A percentile compares a stretch with the other conserved stretches of the same genome.
These are phyloP conservation scores for Botrytis pseudocinerea DNA, from an alignment of 2,329 filamentous ascomycete genomes.

Conservation along the genomic window DNA sequence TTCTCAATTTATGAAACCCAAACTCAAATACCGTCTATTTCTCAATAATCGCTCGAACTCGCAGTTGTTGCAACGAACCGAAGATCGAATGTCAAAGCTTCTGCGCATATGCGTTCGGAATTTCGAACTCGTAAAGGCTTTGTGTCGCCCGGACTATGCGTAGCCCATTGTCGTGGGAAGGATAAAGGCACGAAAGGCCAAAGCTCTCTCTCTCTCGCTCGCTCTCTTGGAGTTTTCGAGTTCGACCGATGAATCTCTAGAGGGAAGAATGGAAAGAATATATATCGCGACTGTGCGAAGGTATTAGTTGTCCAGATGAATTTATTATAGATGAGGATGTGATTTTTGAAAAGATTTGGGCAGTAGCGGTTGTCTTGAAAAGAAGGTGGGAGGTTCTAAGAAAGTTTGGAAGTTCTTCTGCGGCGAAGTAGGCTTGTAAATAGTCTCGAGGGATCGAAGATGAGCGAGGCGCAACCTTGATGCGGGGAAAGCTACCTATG, in stretches of 20 bases:
- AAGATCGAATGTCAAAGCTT: constrained; percentile 32
- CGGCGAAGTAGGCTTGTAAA: constrained; percentile 15
- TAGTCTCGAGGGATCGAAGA: constrained; percentile 24
- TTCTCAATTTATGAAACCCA: constrained; percentile 30
- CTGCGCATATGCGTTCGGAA: constrained; percentile 29
- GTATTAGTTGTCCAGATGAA: not conserved
- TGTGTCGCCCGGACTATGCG: constrained; percentile 37
- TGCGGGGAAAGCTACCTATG: constrained; percentile 24
- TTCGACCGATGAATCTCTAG: constrained; percentile 5
- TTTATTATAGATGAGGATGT: not conserved
- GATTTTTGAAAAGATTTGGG: constrained; percentile 6
- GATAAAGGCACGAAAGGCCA: constrained; percentile 28
- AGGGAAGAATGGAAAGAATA: not conserved
- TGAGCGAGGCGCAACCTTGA: constrained; percentile 24
- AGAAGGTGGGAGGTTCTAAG: constrained; percentile 12
- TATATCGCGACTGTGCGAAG: not conserved
- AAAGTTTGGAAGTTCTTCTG: constrained; percentile 11
- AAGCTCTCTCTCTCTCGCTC: constrained; percentile 22
- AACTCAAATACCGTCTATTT: constrained; percentile 32
- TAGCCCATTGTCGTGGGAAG: constrained; percentile 38
- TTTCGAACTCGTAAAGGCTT: constrained; percentile 32
- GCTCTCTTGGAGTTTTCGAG: not conserved
- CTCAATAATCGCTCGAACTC: constrained; percentile 24
- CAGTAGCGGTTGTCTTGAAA: not conserved
- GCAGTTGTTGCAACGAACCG: constrained; percentile 30